Evolutionary conservation across 2,329 filamentous ascomycete genomes (phyloP).

Genomic region (Cadophora gregata): DNA sequence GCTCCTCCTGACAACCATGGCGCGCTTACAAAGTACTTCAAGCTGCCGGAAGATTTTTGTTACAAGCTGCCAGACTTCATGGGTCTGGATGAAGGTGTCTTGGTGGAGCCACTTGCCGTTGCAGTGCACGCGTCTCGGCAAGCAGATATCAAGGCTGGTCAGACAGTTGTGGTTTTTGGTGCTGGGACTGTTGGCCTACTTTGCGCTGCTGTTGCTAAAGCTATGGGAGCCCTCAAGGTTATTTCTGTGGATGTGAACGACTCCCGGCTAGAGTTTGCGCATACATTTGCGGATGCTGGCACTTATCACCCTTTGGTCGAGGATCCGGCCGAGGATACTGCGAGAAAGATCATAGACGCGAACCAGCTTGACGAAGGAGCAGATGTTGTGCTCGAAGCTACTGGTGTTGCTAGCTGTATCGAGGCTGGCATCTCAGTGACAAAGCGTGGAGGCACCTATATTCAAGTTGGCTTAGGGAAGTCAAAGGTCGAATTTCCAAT

Average conservation of each 20-base stretch:
- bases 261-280: slow-evolving; percentile 51
- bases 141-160: slow-evolving; percentile 48
- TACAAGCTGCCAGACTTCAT: slow-evolving; percentile 54
- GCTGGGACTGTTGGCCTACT: slow-evolving; percentile 57
- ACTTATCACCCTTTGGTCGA: slow-evolving; percentile 35
- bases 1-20: slow-evolving; percentile 55
- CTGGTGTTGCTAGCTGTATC: slow-evolving; percentile 54
- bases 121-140: slow-evolving; percentile 54
- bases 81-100: slow-evolving; percentile 56
- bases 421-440: slow-evolving; percentile 52
- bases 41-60: slow-evolving; percentile 53
- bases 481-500: slow-evolving; percentile 55
- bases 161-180: slow-evolving; percentile 55
- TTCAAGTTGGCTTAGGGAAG: slow-evolving; percentile 52
- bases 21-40: slow-evolving; percentile 56
- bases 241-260: slow-evolving; percentile 54
- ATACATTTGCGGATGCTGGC: slow-evolving; percentile 41
- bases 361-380: slow-evolving; percentile 52
- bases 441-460: slow-evolving; percentile 55
- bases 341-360: slow-evolving; percentile 47
- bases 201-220: slow-evolving; percentile 53
- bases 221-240: slow-evolving; percentile 52
- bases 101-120: slow-evolving; percentile 59
- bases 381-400: slow-evolving; percentile 57
- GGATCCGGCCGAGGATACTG: slow-evolving; percentile 48